These are phyloP conservation scores for Cadophora sp. DNA, from an alignment of 2,329 filamentous ascomycete species.

Conservation along the genomic window DNA sequence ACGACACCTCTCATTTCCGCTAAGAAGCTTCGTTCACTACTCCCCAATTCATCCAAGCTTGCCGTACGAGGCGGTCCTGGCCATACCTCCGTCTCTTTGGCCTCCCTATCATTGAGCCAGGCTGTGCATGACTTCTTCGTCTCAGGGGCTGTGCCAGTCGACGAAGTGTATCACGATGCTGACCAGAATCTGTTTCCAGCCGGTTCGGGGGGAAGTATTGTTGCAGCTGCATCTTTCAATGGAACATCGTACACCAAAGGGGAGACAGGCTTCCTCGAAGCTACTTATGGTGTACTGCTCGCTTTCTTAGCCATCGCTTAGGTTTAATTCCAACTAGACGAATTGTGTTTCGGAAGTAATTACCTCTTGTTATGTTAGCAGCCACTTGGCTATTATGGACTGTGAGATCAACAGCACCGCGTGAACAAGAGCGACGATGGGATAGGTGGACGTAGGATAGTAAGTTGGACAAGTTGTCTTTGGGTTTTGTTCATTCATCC, in stretches of 20 bases:
- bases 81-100: conserved; percentile 26
- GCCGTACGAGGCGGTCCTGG: conserved; percentile 27
- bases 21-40: conserved; percentile 22
- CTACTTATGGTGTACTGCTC: conserved; percentile 15
- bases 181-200: conserved; percentile 18
- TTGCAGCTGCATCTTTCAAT: conserved; percentile 7
- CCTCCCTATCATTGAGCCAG: conserved; percentile 17
- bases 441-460: no score
- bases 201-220: conserved; percentile 1
- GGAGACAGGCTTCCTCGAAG: neutral
- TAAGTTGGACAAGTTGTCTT: neutral
- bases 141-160: conserved; percentile 6
- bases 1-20: conserved; percentile 30
- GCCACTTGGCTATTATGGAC: neutral
- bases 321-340: no score
- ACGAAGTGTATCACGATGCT: neutral
- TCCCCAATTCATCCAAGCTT: conserved; percentile 28
- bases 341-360: no score
- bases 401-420: neutral
- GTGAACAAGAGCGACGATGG: neutral
- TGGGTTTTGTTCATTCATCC: neutral
- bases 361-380: no score
- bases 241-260: conserved; percentile 3
- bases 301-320: conserved; percentile 12
- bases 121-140: conserved; percentile 20